Base-by-base conservation (phyloP, 306 rosid genomes). In the Dryas drummondii region DNA sequence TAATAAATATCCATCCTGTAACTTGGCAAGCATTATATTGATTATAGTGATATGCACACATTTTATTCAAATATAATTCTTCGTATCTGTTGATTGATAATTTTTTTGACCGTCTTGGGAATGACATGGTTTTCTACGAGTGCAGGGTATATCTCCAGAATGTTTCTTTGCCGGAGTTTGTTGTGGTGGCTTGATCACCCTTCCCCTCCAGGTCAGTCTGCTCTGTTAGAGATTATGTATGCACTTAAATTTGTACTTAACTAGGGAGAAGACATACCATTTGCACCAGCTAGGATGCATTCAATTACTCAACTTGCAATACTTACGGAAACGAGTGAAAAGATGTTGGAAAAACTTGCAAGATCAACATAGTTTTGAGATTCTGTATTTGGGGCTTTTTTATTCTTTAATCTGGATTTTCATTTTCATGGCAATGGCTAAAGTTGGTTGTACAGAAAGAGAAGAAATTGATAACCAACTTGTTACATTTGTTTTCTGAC, bases 151-250 rank as follows among this genome's bases (percentile, higher is more conserved):
- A 51, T 85, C 88, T 75, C 71, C 87, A 1, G 87, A 87, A 62
- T 82, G 79, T 76, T 87, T 79, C 82, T 89, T 89, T 63, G 91
- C 91, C 2, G 91, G 91, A 37, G 94, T 89, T 71, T 89, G 91
- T 70, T 76, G 82, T 72, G 91, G 94, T 7, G 83, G 94, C 61
- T 84, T 85, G 66, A 83, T 87, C 82, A 89, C 94, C 73, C 88
- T 87, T 82, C 73, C 85, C 7, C 48, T 87, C 75, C 88, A 89
- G 91, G 91, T 89, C 61, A 72, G 74, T 75, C 27, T 51, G n/a
- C 27, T 46, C 51, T 37, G 40, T 62, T 68, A 61, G 40, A 45
- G 27, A 78, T 71, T 41, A 5, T 40, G 74, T 32, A 32, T 69
- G 5, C 9, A 44, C 8, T 32, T 54, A 75, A 42, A 5, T 27